Base-by-base conservation (phyloP, 129 eudicot genomes). In the Lactuca sativa region DNA sequence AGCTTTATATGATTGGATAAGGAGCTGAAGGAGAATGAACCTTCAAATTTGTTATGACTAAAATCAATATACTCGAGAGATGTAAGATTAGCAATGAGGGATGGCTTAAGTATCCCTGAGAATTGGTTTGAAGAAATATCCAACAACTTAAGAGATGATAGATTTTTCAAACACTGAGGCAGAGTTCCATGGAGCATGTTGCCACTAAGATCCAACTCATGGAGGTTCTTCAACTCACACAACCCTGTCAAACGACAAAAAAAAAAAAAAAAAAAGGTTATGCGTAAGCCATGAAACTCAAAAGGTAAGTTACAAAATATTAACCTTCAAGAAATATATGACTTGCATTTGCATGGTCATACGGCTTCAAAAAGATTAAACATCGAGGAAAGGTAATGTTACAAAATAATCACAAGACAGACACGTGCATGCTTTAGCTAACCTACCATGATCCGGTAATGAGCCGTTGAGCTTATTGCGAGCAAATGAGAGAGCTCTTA, bases 1-100 rank as follows among this genome's bases (percentile, higher is more conserved):
- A 82, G 83, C 44, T 74, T 82, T 9, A 21, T 5, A 52, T 58
- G 74, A 72, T 59, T 78, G 17, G 82, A 67, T 31, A 78, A 72
- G 0, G 31, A 64, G 37, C 57, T 71, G 31, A 73, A 77, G 6
- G 78, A 74, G 58, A 82, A 56, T 11, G 53, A 25, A 25, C 30
- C 30, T 25, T 25, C 30, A 25, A 25, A 25, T 25, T 0, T 2
- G 30, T 25, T 25, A 25, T 25, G 30, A 25, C 30, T 25, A 25
- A 25, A 25, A 25, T 25, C 30, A 18, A 78, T 6, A 30, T 83
- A 71, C 78, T 83, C 76, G 0, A 83, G 75, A 64, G 73, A 55
- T 2, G 40, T 54, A 67, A 78, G 87, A 25, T 67, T 75, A 1
- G 56, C 3, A 18, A 75, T 56, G 38, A 67, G 7, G 5, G 72